phyloP scores from a whole-genome alignment of 176 grass and related monocot genomes.

The Oryza longistaminata region DNA sequence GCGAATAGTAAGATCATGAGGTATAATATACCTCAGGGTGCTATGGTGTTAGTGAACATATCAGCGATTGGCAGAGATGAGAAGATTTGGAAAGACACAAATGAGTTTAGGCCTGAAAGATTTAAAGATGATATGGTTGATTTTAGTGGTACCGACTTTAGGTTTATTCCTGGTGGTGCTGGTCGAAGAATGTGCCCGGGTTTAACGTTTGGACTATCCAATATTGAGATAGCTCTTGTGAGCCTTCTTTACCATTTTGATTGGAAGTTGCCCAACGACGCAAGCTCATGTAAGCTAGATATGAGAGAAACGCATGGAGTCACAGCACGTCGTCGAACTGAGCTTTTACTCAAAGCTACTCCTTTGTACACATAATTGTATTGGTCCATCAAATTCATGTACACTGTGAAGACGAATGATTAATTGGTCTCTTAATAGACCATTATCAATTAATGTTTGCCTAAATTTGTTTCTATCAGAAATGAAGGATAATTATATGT shows the following conservation, averaged over 20 bases:
- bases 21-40: slow-evolving; percentile 28
- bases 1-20: slow-evolving; percentile 31
- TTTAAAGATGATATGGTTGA: slow-evolving; percentile 7
- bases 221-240: slow-evolving; percentile 24
- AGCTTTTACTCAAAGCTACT: background rate
- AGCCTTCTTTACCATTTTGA: slow-evolving; percentile 44
- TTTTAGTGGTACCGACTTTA: slow-evolving; percentile 9
- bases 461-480: background rate
- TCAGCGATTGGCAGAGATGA: slow-evolving; percentile 52
- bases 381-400: background rate
- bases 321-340: background rate
- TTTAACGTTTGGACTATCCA: slow-evolving; percentile 31
- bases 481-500: background rate
- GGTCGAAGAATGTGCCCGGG: slow-evolving; percentile 47
- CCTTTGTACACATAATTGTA: background rate
- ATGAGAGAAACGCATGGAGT: slow-evolving; percentile 39
- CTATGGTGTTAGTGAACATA: slow-evolving; percentile 34
- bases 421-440: background rate
- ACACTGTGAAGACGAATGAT: background rate
- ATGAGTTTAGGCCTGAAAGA: slow-evolving; percentile 44
- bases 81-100: slow-evolving; percentile 27
- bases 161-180: slow-evolving; percentile 29
- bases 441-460: background rate
- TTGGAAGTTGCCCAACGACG: slow-evolving; percentile 8
- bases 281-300: background rate